phyloP scores from a whole-genome alignment of 2,329 filamentous ascomycete species.

The Diplodia corticola region DNA sequence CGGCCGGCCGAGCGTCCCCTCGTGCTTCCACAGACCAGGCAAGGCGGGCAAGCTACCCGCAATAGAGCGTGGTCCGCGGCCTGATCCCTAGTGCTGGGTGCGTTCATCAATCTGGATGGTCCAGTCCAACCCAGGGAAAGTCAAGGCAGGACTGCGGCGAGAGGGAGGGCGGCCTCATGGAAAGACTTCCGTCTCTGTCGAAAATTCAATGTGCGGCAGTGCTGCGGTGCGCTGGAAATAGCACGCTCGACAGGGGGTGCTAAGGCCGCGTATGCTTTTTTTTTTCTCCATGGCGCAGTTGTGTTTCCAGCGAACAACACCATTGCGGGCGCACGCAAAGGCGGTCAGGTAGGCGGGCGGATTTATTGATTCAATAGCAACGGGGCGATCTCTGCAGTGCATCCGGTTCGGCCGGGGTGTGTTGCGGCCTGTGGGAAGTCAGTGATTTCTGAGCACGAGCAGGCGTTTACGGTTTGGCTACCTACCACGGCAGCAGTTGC shows the following conservation, averaged over 20 bases:
- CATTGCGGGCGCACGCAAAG: neutral
- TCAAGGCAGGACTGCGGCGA: neutral
- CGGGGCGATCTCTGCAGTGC: neutral
- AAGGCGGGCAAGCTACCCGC: neutral
- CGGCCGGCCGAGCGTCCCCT: neutral
- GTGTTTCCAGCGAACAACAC: neutral
- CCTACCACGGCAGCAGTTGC: neutral
- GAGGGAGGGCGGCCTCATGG: neutral
- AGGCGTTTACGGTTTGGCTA: neutral
- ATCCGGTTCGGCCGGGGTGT: neutral
- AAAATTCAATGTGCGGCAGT: conserved; percentile 7
- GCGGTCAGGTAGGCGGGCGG: neutral
- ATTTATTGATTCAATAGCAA: conserved; percentile 1
- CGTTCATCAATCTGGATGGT: conserved; percentile 6
- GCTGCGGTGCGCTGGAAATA: conserved; percentile 17
- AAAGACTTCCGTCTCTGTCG: neutral
- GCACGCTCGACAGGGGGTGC: conserved; percentile 10
- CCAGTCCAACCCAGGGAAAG: neutral
- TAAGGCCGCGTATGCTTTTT: conserved; percentile 14
- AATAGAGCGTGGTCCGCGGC: neutral
- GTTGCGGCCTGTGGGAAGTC: neutral
- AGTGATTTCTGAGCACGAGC: neutral
- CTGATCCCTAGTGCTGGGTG: neutral
- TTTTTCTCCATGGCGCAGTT: neutral
- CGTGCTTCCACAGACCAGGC: conserved; percentile 9